Evolutionary conservation across 805 yeast species (phyloP).

Genomic region (Starmera amethionina): DNA sequence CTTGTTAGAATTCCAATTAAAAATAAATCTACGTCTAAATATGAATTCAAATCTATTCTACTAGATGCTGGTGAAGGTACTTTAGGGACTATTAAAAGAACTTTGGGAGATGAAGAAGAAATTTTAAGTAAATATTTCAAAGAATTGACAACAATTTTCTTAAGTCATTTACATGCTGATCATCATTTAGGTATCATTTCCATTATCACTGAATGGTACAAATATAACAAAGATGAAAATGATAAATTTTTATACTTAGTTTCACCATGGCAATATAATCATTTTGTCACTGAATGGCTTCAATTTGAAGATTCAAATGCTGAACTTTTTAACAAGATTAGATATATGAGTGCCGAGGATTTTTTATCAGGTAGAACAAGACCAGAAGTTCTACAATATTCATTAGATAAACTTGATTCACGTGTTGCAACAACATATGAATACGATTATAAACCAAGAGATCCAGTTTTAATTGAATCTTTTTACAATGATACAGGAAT

Average conservation of each 20-base stretch:
- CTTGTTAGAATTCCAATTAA: constrained; percentile 58
- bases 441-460: constrained; percentile 11
- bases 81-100: constrained; percentile 57
- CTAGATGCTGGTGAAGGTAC: constrained; percentile 97
- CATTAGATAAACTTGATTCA: constrained; percentile 8
- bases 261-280: constrained; percentile 65
- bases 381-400: constrained; percentile 20
- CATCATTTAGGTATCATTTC: constrained; percentile 84
- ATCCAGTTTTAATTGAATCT: constrained; percentile 19
- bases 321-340: constrained; percentile 31
- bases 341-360: constrained; percentile 52
- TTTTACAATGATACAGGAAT: constrained; percentile 37
- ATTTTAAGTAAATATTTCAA: constrained; percentile 34
- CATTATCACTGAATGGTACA: constrained; percentile 57
- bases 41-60: constrained; percentile 36
- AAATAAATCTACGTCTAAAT: constrained; percentile 9
- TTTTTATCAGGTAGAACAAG: constrained; percentile 31
- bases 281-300: constrained; percentile 64
- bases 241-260: constrained; percentile 41
- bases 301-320: constrained; percentile 29
- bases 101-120: constrained; percentile 39
- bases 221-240: constrained; percentile 28
- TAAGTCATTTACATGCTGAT: constrained; percentile 94
- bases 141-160: constrained; percentile 56
- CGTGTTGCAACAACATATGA: too few species aligned